phyloP scores from a whole-genome alignment of 768 basidiomycete species.

The Lentinus brumalis region DNA sequence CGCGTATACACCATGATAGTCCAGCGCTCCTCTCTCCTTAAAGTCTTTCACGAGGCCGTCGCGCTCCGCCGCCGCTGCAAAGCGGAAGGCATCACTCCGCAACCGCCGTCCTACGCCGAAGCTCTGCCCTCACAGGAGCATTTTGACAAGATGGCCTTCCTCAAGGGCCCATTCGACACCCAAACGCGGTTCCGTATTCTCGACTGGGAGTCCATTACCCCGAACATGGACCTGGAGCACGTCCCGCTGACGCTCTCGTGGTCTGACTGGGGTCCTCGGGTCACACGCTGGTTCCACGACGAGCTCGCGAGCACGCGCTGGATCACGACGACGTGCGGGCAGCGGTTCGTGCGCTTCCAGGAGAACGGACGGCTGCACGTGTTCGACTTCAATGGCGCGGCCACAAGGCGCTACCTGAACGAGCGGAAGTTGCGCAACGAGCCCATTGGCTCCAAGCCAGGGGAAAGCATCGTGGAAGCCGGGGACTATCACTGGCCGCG shows the following conservation, averaged over 20 bases:
- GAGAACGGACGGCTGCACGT: constrained; percentile 14
- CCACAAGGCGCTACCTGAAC: constrained; percentile 10
- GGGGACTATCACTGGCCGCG: constrained; percentile 3
- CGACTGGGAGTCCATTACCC: background rate
- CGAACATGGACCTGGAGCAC: background rate
- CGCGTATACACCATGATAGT: constrained; percentile 27
- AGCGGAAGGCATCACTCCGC: background rate
- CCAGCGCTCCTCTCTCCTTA: constrained; percentile 25
- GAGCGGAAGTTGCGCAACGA: background rate
- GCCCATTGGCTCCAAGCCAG: constrained; percentile 5
- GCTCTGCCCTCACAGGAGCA: background rate
- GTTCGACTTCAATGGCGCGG: constrained; percentile 28
- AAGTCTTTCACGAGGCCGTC: background rate
- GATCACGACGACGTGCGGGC: constrained; percentile 36
- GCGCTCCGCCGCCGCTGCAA: background rate
- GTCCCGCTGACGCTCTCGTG: constrained; percentile 14
- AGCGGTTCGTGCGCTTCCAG: constrained; percentile 27
- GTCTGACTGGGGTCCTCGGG: constrained; percentile 27
- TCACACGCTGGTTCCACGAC: constrained; percentile 29
- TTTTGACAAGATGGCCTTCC: background rate
- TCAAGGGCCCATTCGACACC: too few species aligned
- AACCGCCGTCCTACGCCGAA: background rate
- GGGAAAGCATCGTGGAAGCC: constrained; percentile 9
- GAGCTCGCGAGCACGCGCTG: constrained; percentile 27
- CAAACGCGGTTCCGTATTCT: too few species aligned